Conservation (phyloP, 2,329 filamentous ascomycete genomes). For the Fusarium devonianum region DNA sequence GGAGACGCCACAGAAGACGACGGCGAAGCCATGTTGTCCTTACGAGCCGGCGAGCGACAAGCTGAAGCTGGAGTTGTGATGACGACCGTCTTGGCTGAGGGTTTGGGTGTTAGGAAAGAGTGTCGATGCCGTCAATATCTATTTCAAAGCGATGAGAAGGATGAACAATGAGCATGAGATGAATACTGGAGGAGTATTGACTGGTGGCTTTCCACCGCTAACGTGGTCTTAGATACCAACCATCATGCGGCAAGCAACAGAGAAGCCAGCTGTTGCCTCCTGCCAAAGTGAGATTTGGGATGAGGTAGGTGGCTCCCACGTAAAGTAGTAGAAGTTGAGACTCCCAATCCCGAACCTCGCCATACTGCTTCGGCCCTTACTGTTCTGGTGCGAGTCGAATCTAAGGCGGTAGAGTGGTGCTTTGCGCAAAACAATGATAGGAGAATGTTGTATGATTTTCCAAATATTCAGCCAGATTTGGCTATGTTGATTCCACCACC, state of each 20-base stretch:
- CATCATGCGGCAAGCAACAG: too few relatives aligned
- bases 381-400: too few relatives aligned
- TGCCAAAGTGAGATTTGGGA: too few relatives aligned
- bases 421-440: too few relatives aligned
- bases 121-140: constrained; percentile 29
- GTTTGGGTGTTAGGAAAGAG: constrained; percentile 9
- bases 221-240: too few relatives aligned
- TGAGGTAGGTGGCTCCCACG: too few relatives aligned
- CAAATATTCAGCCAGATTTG: constrained; percentile 12
- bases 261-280: too few relatives aligned
- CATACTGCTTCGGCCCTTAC: too few relatives aligned
- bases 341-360: too few relatives aligned
- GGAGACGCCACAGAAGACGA: constrained; percentile 7
- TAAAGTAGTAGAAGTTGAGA: too few relatives aligned
- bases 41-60: neutral
- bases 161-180: constrained; percentile 4
- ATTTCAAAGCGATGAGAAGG: constrained; percentile 20
- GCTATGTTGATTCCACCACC: constrained; percentile 26
- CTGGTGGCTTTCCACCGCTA: too few relatives aligned
- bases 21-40: constrained; percentile 26
- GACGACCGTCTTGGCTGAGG: constrained; percentile 4
- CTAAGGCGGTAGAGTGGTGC: too few relatives aligned
- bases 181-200: neutral
- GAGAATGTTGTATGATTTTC: neutral
- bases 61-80: constrained; percentile 3